Conservation (phyloP, 1,139 yeast genomes). For the Geotrichum citri-aurantii region DNA sequence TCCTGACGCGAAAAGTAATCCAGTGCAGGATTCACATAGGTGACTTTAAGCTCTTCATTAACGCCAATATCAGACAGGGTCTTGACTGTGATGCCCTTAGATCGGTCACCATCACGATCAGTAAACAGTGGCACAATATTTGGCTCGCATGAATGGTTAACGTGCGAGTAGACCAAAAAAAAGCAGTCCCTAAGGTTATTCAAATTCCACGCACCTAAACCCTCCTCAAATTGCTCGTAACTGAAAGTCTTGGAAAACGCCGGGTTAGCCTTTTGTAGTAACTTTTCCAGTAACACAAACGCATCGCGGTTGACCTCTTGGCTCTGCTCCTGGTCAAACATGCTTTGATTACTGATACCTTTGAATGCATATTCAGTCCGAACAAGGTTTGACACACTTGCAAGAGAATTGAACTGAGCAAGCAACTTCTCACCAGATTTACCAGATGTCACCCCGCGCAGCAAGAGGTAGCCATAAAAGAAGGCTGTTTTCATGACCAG, state of each 20-base stretch:
- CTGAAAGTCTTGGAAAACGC: background rate
- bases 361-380: background rate
- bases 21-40: slow-evolving; percentile 65
- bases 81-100: slow-evolving; percentile 34
- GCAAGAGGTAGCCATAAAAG: background rate
- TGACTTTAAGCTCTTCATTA: slow-evolving; percentile 64
- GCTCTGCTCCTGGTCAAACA: background rate
- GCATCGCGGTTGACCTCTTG: background rate
- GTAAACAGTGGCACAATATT: slow-evolving; percentile 51
- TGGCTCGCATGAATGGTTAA: slow-evolving; percentile 75
- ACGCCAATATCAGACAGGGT: slow-evolving; percentile 54
- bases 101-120: background rate
- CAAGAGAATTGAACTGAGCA: background rate
- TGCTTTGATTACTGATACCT: background rate
- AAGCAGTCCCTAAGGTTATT: background rate
- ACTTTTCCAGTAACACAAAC: background rate
- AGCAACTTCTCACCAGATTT: background rate
- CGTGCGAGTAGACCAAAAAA: slow-evolving; percentile 35
- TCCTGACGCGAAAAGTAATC: slow-evolving; percentile 60
- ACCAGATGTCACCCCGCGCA: background rate
- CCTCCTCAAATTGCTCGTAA: background rate
- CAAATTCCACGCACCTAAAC: background rate
- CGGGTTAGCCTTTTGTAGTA: background rate
- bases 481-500: background rate
- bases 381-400: background rate